These are phyloP conservation scores for Wallacemonas sp. DNA, from an alignment of 208 protist species.

Conservation along the genomic window DNA sequence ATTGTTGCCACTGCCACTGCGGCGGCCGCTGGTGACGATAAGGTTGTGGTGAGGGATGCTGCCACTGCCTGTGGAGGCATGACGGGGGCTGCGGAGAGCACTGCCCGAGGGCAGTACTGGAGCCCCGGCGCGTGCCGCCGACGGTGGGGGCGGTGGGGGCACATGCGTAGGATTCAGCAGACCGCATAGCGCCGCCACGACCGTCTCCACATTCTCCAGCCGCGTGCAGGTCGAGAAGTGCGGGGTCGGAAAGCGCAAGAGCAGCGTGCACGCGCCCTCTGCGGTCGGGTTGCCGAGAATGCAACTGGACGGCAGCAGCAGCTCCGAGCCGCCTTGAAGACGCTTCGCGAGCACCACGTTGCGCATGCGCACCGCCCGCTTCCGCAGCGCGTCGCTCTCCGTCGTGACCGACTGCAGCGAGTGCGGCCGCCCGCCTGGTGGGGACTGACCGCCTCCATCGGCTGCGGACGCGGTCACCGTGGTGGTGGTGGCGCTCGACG, in stretches of 20 bases:
- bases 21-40: conserved; percentile 11
- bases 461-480: neutral
- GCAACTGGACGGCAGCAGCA: conserved; percentile 68
- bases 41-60: no score
- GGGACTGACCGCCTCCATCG: neutral
- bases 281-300: conserved; percentile 38
- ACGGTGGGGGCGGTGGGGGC: neutral
- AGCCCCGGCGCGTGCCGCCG: neutral
- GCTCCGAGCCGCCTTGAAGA: conserved; percentile 58
- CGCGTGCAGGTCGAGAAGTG: conserved; percentile 45
- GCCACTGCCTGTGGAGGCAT: neutral
- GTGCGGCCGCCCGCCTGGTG: conserved; percentile 12
- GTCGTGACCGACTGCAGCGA: conserved; percentile 8
- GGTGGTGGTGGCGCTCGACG: no score
- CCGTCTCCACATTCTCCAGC: conserved; percentile 63
- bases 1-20: neutral
- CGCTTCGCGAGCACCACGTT: conserved; percentile 55
- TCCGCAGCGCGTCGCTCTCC: conserved; percentile 17
- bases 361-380: conserved; percentile 11
- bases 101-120: neutral
- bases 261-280: conserved; percentile 57
- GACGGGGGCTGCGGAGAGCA: neutral
- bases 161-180: conserved; percentile 43
- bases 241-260: conserved; percentile 64
- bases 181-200: conserved; percentile 72